phyloP scores from a whole-genome alignment of 352 stramenopile genomes.

The Globisporangium paroecandrum region DNA sequence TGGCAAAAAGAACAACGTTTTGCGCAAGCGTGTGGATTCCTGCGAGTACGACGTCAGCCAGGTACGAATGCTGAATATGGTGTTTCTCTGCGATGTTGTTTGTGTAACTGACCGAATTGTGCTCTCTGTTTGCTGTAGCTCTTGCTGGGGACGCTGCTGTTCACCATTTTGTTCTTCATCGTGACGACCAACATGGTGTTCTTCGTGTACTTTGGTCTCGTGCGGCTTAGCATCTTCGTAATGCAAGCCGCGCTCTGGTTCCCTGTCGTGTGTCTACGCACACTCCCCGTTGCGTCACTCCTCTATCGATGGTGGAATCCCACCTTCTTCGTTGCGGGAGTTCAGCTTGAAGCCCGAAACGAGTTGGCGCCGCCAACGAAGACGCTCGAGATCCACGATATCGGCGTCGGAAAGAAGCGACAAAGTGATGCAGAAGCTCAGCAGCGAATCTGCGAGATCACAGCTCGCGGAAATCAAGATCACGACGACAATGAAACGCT shows the following conservation, averaged over 20 bases:
- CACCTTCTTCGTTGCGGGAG: constrained; percentile 33
- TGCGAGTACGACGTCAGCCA: constrained; percentile 93
- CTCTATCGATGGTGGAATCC: constrained; percentile 35
- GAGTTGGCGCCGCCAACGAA: constrained; percentile 9
- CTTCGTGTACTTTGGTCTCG: constrained; percentile 89
- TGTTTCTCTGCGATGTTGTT: neutral
- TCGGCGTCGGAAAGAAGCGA: constrained; percentile 7
- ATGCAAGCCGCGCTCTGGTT: constrained; percentile 43
- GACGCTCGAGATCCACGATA: constrained; percentile 13
- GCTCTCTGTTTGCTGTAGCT: constrained; percentile 36
- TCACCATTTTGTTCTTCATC: constrained; percentile 91
- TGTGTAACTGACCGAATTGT: neutral
- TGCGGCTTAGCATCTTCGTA: constrained; percentile 50
- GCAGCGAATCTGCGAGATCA: constrained; percentile 7
- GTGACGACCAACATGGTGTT: constrained; percentile 93
- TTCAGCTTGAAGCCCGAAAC: constrained; percentile 19
- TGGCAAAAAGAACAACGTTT: constrained; percentile 93
- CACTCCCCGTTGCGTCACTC: constrained; percentile 47
- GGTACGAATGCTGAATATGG: constrained; percentile 18
- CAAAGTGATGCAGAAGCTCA: neutral
- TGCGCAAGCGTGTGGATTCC: constrained; percentile 91
- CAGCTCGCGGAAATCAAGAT: neutral
- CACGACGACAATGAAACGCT: neutral
- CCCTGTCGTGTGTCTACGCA: constrained; percentile 46
- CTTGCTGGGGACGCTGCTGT: constrained; percentile 90